Percentiles rank a stretch among this genome's conserved stretches.
Conservation (phyloP, 768 basidiomycete species). For the Cystofilobasidium capitatum region DNA sequence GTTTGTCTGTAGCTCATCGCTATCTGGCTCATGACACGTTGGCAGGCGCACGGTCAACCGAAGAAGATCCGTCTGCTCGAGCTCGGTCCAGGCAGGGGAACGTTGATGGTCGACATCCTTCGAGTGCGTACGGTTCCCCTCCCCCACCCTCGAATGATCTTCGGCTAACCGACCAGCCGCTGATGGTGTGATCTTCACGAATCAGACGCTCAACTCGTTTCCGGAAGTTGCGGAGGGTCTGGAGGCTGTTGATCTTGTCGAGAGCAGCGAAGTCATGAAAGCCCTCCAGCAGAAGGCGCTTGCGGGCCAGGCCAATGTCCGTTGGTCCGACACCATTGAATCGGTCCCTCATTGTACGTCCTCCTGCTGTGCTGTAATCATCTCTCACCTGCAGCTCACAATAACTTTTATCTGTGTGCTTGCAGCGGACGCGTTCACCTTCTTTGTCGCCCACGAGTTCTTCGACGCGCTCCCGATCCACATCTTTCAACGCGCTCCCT, state of each 20-base stretch:
- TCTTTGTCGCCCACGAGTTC: conserved; percentile 91
- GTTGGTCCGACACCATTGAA: conserved; percentile 67
- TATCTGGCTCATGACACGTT: conserved; percentile 74
- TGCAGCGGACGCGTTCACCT: conserved; percentile 52
- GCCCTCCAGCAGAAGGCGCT: conserved; percentile 54
- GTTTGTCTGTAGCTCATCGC: conserved; percentile 57
- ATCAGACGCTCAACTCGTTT: conserved; percentile 38
- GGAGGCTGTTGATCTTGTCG: conserved; percentile 58
- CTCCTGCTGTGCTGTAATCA: no score
- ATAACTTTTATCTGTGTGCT: conserved; percentile 28
- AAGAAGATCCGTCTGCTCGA: conserved; percentile 64
- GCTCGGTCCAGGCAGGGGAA: conserved; percentile 87
- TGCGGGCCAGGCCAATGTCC: conserved; percentile 35
- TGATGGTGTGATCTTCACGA: conserved; percentile 18
- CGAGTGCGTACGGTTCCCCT: conserved; percentile 49
- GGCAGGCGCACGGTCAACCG: conserved; percentile 49
- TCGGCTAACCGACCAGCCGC: neutral
- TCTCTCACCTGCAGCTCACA: conserved; percentile 21
- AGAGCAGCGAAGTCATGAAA: conserved; percentile 63
- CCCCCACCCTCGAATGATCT: neutral
- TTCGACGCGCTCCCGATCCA: conserved; percentile 94
- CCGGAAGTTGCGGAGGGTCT: neutral
- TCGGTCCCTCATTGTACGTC: conserved; percentile 48
- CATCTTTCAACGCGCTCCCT: conserved; percentile 59
- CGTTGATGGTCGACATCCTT: conserved; percentile 78